Base-by-base conservation (phyloP, 495 filamentous ascomycete species). In the Penicillium waksmanii region DNA sequence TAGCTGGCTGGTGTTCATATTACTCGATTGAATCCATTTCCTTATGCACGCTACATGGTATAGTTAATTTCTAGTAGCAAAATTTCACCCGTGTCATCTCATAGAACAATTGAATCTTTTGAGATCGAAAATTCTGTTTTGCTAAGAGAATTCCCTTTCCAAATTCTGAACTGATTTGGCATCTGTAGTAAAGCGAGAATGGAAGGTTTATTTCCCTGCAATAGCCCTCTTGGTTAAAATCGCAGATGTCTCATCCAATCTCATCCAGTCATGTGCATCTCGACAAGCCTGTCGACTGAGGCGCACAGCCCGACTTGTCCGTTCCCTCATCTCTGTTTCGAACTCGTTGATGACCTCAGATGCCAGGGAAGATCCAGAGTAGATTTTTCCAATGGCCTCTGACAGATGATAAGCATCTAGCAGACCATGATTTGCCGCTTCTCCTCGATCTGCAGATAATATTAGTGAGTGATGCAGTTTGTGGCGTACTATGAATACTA, bases 361-460 rank as follows among this genome's bases (percentile, higher is more conserved):
- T 33, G 72, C 35, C 36, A 62, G 40, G 27, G 58, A 8, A 50
- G 60, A 2, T 40, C 57, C 62, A 3, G n/a, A 2, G 19, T 68
- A 55, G 2, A 68, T 25, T 4, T 51, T 51, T 8, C 64, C 61
- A 23, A 75, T 64, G 0, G 71, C 64, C 7, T 65, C 19, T 23
- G 62, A 53, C 5, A 79, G 53, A 7, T 63, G 46, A 48, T 53
- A 72, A 2, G 75, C 73, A 55, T 86, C 84, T 11, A 77, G 71
- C 5, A 87, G 70, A 25, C 79, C 82, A 44, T 86, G 82, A 56
- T 87, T 87, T 8, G 80, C 81, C 1, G 76, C 84, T 66, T 87
- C 83, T 5, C 85, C 83, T 35, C 81, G 75, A 62, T 73, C 74
- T 74, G 46, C 9, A 9, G 40, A 43, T 10, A 33, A 13, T 11